Percentiles rank a stretch among this genome's conserved stretches.
Evolutionary conservation across 768 basidiomycete genomes (phyloP).

Genomic region (Boletus reticulatus): DNA sequence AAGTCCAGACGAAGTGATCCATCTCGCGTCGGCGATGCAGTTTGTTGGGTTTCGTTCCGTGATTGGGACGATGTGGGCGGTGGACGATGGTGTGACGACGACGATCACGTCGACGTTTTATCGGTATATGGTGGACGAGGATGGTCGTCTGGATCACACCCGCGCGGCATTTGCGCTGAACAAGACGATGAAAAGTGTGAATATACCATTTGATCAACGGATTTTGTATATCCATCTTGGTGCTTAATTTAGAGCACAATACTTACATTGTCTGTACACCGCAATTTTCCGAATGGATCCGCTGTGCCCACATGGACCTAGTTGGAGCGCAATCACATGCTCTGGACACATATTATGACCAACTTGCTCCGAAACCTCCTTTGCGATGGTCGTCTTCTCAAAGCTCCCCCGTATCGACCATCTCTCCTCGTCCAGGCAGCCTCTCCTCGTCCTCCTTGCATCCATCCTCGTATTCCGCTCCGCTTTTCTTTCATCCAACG

Average conservation of each 20-base stretch:
- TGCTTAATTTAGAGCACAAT: neutral
- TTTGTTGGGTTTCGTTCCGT: neutral
- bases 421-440: too few species aligned
- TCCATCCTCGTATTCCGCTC: conserved; percentile 53
- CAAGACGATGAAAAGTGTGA: neutral
- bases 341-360: too few species aligned
- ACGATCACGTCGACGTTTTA: neutral
- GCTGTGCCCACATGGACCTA: too few species aligned
- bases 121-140: neutral
- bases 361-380: too few species aligned
- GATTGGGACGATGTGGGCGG: conserved; percentile 2
- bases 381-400: conserved; percentile 17
- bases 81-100: neutral
- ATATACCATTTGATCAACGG: neutral
- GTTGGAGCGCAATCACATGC: conserved; percentile 14
- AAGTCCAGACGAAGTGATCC: conserved; percentile 5
- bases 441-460: conserved; percentile 39
- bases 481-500: conserved; percentile 26
- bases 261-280: too few species aligned
- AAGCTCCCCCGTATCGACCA: neutral
- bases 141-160: neutral
- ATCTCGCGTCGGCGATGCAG: neutral
- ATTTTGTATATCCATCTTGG: neutral
- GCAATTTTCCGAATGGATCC: too few species aligned
- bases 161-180: neutral